Evolutionary conservation across 306 rosid genomes (phyloP).

Genomic region (Prosopis cineraria): DNA sequence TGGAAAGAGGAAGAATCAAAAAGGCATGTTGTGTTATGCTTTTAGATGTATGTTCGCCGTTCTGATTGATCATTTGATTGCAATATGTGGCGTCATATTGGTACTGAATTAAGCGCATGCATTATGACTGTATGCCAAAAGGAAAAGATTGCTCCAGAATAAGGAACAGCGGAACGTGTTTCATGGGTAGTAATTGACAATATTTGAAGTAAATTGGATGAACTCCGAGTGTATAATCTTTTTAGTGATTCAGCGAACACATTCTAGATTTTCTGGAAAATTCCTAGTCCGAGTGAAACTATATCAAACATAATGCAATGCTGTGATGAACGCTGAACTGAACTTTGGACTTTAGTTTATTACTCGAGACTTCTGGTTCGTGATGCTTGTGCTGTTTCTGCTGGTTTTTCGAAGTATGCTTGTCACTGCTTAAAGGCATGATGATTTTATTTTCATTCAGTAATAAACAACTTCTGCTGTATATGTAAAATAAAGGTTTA

Average conservation of each 20-base stretch:
- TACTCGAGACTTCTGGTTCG: background rate
- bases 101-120: background rate
- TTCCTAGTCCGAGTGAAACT: background rate
- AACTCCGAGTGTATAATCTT: background rate
- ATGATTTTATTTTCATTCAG: background rate
- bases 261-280: background rate
- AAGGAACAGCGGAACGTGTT: background rate
- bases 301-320: background rate
- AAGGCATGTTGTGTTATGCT: slow-evolving; percentile 13
- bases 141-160: background rate
- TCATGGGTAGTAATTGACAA: background rate
- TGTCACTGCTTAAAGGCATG: background rate
- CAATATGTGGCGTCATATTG: background rate
- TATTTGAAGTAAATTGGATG: background rate
- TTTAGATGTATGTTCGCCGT: slow-evolving; percentile 11
- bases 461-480: background rate
- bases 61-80: background rate
- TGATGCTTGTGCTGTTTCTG: background rate
- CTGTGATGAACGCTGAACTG: background rate
- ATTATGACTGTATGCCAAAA: background rate
- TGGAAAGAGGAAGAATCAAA: slow-evolving; percentile 1
- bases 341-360: background rate
- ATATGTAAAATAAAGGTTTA: background rate
- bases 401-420: background rate
- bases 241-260: background rate